Percentiles rank a stretch among this genome's conserved stretches.
These are phyloP conservation scores for Cornus kousa DNA, from an alignment of 148 eudicot genomes.

Conservation along the genomic window DNA sequence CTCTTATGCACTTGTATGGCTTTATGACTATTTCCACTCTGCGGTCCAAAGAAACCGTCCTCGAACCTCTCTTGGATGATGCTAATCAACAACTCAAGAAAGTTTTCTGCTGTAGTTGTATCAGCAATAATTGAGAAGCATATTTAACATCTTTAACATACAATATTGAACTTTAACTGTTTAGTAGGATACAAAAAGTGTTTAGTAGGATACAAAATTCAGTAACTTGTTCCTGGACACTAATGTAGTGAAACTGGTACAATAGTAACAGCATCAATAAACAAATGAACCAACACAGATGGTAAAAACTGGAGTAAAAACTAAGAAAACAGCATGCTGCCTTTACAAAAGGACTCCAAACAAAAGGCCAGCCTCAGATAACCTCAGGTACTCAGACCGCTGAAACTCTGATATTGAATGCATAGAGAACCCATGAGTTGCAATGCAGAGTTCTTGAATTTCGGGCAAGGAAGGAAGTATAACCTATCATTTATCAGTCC, in stretches of 20 bases:
- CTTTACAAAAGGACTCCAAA: neutral
- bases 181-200: neutral
- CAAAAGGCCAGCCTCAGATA: neutral
- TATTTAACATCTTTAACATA: neutral
- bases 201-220: neutral
- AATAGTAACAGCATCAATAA: neutral
- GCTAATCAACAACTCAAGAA: no score
- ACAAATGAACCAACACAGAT: conserved; percentile 5
- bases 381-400: neutral
- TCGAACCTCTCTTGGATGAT: no score
- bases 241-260: neutral
- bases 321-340: neutral
- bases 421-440: neutral
- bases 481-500: neutral
- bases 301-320: neutral
- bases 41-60: no score
- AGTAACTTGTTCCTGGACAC: neutral
- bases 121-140: neutral
- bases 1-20: no score
- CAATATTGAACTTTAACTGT: neutral
- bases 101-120: no score
- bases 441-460: neutral
- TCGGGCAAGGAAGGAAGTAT: neutral
- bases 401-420: neutral
- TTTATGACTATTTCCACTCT: no score